Conservation (phyloP, 78 protist species). For the Blattamonas nauphoetae region DNA sequence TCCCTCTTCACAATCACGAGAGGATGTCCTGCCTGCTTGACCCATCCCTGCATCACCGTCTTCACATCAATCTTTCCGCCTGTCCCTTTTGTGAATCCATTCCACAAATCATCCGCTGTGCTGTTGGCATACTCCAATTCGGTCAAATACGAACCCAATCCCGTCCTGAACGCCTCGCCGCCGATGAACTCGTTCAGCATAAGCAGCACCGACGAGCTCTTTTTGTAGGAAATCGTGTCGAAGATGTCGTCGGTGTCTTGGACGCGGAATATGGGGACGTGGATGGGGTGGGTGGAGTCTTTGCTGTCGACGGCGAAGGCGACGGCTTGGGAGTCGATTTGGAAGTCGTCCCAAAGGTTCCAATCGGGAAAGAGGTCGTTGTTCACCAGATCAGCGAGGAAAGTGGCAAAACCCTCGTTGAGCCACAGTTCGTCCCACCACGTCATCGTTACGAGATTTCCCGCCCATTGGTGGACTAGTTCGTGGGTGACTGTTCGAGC, state of each 20-base stretch:
- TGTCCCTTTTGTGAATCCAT: no score
- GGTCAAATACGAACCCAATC: not conserved
- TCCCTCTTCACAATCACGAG: conserved; percentile 38
- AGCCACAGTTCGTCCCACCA: conserved; percentile 13
- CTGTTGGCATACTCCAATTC: not conserved
- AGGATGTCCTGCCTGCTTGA: conserved; percentile 64
- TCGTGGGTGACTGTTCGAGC: conserved; percentile 31
- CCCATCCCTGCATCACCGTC: conserved; percentile 62
- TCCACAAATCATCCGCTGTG: conserved; percentile 56
- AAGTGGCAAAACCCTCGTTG: conserved; percentile 64
- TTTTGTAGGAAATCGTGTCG: not conserved
- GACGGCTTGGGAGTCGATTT: not conserved
- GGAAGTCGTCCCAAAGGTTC: conserved; percentile 53
- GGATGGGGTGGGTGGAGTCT: conserved; percentile 4
- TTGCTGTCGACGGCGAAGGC: not conserved
- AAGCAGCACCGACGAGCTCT: not conserved
- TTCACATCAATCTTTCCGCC: conserved; percentile 14
- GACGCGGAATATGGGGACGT: not conserved
- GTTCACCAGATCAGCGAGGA: conserved; percentile 38
- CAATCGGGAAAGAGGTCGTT: conserved; percentile 69
- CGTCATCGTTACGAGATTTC: not conserved
- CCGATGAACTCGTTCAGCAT: not conserved
- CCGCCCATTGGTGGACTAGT: conserved; percentile 17
- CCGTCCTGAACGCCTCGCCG: not conserved
- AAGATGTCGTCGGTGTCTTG: not conserved